Evolutionary conservation across 1,284 basidiomycete genomes (phyloP), one percentile per base, ranked within the genome.

Genomic region (Tremellales sp.): DNA sequence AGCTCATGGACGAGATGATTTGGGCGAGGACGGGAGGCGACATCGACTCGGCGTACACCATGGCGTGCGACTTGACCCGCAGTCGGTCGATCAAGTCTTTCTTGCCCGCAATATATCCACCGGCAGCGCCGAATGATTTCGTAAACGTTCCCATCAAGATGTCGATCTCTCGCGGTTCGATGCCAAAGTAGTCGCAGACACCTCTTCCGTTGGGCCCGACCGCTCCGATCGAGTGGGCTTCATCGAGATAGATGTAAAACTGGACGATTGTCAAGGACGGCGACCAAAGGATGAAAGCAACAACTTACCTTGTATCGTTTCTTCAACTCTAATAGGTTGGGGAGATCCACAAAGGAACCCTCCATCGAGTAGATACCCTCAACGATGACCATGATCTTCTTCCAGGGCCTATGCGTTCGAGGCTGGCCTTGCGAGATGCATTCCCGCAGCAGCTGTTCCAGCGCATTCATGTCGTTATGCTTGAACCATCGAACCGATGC

Each of bases 81-180:
- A 99, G 79, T 13, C 83, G 78, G 62, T 91, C 84, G 60, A 97
- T 85, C 46, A 95, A 75, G 6, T 75, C 70, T 67, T 90, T 91
- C 61, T 75, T 81, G 5, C 89, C 94, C 3, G 91, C 81, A 58
- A 99, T 85, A 75, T 99, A 97, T 13, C 94, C 94, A 45, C 94
- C 94, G 0, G 93, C 87, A 2, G 94, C 93, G 50, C 94, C 95
- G 66, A 98, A 98, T 0, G 93, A 97, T 74, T 98, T 98, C 31
- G 94, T 98, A 70, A 99, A 95, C 0, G 94, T 99, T 47, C 94
- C 94, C 94, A 99, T 99, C 55, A 97, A 81, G 55, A 99, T 81
- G 68, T 98, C 94, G 51, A 97, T 79, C 28, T 79, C 78, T 9
- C 78, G 78, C 3, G 93, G 91, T 61, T 89, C 77, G 53, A 97